phyloP scores from a whole-genome alignment of 1,284 basidiomycete species.

The Termitomyces sp. region DNA sequence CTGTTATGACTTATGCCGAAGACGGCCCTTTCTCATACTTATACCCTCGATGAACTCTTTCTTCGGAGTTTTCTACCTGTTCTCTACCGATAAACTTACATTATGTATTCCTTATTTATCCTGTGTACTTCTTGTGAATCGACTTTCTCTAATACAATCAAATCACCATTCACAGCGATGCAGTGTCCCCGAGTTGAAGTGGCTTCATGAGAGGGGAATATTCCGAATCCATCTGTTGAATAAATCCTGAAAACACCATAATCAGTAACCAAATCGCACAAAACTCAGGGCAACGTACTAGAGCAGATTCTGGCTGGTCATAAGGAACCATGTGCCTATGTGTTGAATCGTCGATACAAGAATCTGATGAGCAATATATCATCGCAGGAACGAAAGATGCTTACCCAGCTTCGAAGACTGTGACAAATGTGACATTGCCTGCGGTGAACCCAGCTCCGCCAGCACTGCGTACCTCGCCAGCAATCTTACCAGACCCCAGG shows the following conservation, averaged over 20 bases:
- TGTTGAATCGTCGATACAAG: background rate
- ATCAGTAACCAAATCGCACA: conserved; percentile 1
- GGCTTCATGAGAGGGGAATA: conserved; percentile 26
- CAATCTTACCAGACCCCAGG: conserved; percentile 38
- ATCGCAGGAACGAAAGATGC: conserved; percentile 20
- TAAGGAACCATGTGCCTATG: conserved; percentile 79
- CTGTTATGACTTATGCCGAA: background rate
- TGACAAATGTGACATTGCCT: conserved; percentile 75
- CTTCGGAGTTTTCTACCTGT: background rate
- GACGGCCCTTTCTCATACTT: background rate
- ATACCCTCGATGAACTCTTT: background rate
- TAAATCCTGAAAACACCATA: conserved; percentile 25
- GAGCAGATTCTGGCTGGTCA: conserved; percentile 76
- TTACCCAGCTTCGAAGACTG: conserved; percentile 69
- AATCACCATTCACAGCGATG: background rate
- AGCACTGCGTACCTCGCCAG: conserved; percentile 58
- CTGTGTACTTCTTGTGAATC: background rate
- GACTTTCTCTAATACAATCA: background rate
- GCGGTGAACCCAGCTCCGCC: conserved; percentile 56
- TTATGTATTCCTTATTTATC: background rate
- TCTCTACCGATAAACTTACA: background rate
- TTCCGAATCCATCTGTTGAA: conserved; percentile 32
- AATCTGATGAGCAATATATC: background rate
- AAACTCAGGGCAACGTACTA: conserved; percentile 39
- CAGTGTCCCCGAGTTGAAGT: background rate